phyloP scores from a whole-genome alignment of 2,329 filamentous ascomycete genomes.

The Septoria linicola region DNA sequence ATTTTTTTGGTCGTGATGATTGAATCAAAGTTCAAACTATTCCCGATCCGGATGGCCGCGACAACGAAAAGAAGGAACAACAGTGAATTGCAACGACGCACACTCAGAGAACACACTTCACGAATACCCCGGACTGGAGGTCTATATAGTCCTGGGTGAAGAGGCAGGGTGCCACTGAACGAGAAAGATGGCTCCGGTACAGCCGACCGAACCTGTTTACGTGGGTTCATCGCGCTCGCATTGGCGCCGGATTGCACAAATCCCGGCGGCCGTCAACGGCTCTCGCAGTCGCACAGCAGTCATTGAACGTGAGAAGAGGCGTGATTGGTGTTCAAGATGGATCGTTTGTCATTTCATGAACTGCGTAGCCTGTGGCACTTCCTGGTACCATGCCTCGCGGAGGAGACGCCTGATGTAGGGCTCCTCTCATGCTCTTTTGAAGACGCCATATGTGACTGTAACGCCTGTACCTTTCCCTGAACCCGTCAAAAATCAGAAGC shows the following conservation, averaged over 20 bases:
- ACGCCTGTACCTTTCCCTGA: constrained; percentile 22
- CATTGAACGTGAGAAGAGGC: neutral
- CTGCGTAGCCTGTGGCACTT: constrained; percentile 20
- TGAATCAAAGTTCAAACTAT: neutral
- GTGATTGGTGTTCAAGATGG: constrained; percentile 13
- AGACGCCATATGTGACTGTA: constrained; percentile 14
- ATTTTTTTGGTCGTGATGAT: neutral
- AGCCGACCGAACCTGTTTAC: neutral
- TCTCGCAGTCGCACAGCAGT: neutral
- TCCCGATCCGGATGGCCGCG: neutral
- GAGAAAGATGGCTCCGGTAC: neutral
- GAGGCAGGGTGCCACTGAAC: neutral
- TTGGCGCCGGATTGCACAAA: constrained; percentile 7
- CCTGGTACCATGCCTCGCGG: constrained; percentile 13
- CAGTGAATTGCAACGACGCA: neutral
- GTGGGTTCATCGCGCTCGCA: constrained; percentile 1
- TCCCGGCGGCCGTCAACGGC: constrained; percentile 3
- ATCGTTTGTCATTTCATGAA: constrained; percentile 23
- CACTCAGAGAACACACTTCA: neutral
- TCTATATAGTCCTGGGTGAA: neutral
- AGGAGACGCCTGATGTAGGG: constrained; percentile 11
- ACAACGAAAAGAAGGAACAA: neutral
- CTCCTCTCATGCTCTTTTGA: constrained; percentile 19
- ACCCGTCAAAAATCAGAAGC: constrained; percentile 15
- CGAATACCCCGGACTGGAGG: neutral